Evolutionary conservation across 169 alveolate genomes (phyloP), one percentile per base, ranked within the genome.

Genomic region (Amoebophrya sp.): DNA sequence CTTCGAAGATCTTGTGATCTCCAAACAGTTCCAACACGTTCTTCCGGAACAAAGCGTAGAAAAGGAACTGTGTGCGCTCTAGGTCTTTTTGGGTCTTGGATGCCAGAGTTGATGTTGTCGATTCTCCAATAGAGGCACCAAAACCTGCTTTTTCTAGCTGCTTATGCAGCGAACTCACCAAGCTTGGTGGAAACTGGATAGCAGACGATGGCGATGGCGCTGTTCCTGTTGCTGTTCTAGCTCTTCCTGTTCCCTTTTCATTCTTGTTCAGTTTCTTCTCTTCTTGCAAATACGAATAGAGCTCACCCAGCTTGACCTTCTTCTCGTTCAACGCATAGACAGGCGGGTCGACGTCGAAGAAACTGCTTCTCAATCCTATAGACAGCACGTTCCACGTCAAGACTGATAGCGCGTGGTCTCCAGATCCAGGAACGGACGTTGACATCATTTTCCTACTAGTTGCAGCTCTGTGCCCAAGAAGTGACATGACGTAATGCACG

Each of bases 331-430:
- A 36, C 33, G 18, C n/a, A 36, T 65, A 65, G 2, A 65, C 26
- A 6, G 33, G 33, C 26, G 83, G 83, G 33, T 65, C 83, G 3
- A 65, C 83, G 33, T 65, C 83, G 83, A 65, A 65, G n/a, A 65
- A 6, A 36, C n/a, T 65, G 26, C 83, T 65, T 1, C 83, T 29
- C 2, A 65, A 18, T 1, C 83, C 83, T 26, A 65, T 65, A 29
- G 83, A 65, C 2, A 65, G 83, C 83, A 65, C 83, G n/a, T 65
- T 65, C 83, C 83, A 65, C 83, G 83, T 65, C 33, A 65, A 36
- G 3, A 65, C 29, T 18, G 65, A 47, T 12, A 47, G 18, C 6
- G 65, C 6, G 65, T 47, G 29, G 65, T 18, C 65, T n/a, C n/a
- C n/a, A n/a, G n/a, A n/a, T n/a, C n/a, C n/a, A n/a, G n/a, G n/a